These are phyloP conservation scores for Vitis labrusca DNA, from an alignment of 164 flowering plant species.

Conservation along the genomic window DNA sequence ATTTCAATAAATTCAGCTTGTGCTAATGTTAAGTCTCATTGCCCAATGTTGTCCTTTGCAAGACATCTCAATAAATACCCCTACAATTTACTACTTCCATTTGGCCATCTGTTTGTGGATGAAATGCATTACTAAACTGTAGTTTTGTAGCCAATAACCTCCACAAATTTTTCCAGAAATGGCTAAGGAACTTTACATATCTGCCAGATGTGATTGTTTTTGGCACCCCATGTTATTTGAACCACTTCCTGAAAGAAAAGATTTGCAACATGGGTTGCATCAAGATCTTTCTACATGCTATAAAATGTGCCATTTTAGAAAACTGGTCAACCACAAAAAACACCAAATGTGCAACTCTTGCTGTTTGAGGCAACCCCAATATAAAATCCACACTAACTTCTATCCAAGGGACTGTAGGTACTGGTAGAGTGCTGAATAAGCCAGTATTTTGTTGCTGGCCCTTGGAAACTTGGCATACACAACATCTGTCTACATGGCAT, in stretches of 20 bases:
- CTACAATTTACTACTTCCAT: not conserved
- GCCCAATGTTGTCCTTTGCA: too few species aligned
- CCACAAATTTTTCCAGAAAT: conserved; percentile 1
- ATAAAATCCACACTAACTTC: not conserved
- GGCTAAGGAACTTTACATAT: not conserved
- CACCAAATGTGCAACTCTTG: not conserved
- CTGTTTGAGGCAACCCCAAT: not conserved
- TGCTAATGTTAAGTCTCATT: too few species aligned
- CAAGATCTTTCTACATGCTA: conserved; percentile 1
- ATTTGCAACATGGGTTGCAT: conserved; percentile 1
- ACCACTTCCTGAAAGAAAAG: conserved; percentile 1
- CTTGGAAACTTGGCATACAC: not conserved
- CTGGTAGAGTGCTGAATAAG: too few species aligned
- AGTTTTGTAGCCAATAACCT: not conserved
- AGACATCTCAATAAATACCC: too few species aligned
- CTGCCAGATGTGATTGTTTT: not conserved
- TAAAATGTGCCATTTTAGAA: conserved; percentile 1
- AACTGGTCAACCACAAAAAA: not conserved
- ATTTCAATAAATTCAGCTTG: too few species aligned
- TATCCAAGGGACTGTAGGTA: not conserved
- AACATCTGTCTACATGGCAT: not conserved
- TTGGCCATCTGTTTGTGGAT: conserved; percentile 8
- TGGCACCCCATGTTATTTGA: not conserved
- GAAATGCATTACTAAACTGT: not conserved
- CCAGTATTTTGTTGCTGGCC: too few species aligned